Base-by-base conservation (phyloP, 352 stramenopile species). In the Globisporangium barbulae region DNA sequence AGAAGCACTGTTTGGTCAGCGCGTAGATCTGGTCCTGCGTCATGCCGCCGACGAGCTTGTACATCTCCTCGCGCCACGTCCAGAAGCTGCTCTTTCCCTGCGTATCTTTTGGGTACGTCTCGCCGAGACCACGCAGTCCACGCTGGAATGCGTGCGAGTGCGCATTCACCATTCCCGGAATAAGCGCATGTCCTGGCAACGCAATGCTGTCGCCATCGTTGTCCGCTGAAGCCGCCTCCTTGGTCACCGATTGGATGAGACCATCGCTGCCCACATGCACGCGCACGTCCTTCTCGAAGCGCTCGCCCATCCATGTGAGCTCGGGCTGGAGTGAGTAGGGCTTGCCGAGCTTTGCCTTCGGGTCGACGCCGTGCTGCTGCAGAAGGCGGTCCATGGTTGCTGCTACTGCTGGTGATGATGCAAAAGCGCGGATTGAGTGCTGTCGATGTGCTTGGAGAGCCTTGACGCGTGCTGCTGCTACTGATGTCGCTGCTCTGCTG, bases 41-140 rank as follows among this genome's bases (percentile, higher is more conserved):
- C 81, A 90, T 90, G 53, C 62, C 65, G 28, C 73, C 78, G 39
- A 90, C 83, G 42, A 92, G 78, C 67, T 83, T 83, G 79, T 92
- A 92, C 83, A 92, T 92, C 67, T 92, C 83, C 53, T 92, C 79
- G 19, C 83, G 78, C 83, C 83, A 92, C 44, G 83, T 92, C 83
- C 83, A 92, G 65, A 92, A 92, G 60, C 79, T 89, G 71, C 78
- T 88, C 41, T 73, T 61, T 33, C 54, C 47, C 52, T 74, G 61
- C 5, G 41, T 54, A 44, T 61, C 50, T 63, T 86, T 86, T 9
- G 80, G 71, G 63, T 92, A 90, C 68, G 76, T 86, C 75, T 92
- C 83, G 30, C 83, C 83, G n/a, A 90, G 79, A 0, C 83, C 81
- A 19, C 83, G 79, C 59, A 90, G 69, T 2, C 79, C 81, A 30